These are phyloP conservation scores for Rubia tinctorum DNA, from an alignment of 305 asterid species.

Conservation along the genomic window DNA sequence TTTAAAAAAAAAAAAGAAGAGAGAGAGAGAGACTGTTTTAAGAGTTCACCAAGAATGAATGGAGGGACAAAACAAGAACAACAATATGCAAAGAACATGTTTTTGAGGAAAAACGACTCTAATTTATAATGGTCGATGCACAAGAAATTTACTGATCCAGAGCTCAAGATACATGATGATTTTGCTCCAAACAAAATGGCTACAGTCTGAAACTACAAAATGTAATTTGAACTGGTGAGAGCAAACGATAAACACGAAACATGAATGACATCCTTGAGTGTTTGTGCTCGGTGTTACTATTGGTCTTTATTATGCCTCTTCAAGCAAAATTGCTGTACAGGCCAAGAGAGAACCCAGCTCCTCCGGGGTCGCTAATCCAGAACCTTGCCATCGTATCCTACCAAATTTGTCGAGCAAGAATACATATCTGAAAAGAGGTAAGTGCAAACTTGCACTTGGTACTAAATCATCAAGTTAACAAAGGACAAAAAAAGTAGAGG, in stretches of 20 bases:
- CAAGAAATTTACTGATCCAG: background rate
- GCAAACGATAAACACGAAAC: background rate
- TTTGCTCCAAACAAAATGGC: background rate
- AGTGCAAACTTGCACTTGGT: background rate
- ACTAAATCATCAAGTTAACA: background rate
- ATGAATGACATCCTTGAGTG: background rate
- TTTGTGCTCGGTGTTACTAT: background rate
- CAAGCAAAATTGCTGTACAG: slow-evolving; percentile 59
- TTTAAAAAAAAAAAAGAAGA: too few species aligned
- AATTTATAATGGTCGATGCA: background rate
- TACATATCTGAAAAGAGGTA: slow-evolving; percentile 47
- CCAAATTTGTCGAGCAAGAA: slow-evolving; percentile 81
- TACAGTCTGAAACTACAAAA: background rate
- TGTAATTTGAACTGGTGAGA: background rate
- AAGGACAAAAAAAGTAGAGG: background rate
- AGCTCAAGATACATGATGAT: background rate
- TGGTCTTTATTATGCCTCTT: slow-evolving; percentile 25
- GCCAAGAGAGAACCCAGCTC: slow-evolving; percentile 63
- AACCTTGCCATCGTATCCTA: slow-evolving; percentile 88
- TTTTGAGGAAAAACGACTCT: background rate
- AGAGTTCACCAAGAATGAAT: background rate
- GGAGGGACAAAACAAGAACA: background rate
- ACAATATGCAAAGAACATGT: background rate
- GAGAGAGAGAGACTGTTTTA: too few species aligned
- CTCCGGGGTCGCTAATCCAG: slow-evolving; percentile 65